These are phyloP conservation scores for Eleusine coracana DNA, from an alignment of 176 grass and related monocot genomes.

Conservation along the genomic window DNA sequence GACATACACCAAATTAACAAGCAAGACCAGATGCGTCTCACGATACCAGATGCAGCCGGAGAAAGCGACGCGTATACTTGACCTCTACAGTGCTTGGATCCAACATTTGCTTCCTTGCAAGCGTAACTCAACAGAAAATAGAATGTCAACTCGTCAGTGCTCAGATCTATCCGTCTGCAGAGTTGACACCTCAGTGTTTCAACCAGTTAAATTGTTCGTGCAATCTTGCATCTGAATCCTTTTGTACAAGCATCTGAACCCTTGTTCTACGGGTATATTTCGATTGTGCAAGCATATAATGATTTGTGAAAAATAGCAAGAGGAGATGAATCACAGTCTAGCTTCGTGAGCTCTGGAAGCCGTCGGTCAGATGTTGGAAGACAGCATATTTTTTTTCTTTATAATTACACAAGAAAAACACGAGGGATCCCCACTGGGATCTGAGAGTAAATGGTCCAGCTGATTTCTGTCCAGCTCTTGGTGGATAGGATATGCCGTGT, in stretches of 20 bases:
- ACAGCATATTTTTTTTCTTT: too few relatives aligned
- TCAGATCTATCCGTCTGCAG: slow-evolving; percentile 8
- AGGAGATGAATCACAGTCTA: too few relatives aligned
- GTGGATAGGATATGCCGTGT: not conserved
- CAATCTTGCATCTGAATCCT: too few relatives aligned
- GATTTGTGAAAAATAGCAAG: too few relatives aligned
- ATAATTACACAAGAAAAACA: not conserved
- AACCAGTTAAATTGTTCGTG: too few relatives aligned
- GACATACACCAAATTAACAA: not conserved
- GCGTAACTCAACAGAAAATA: not conserved
- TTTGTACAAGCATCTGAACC: too few relatives aligned
- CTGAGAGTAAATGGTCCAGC: slow-evolving; percentile 14
- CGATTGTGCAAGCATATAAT: too few relatives aligned
- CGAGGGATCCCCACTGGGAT: too few relatives aligned
- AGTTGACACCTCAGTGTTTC: too few relatives aligned
- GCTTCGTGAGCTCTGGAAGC: too few relatives aligned
- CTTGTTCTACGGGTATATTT: too few relatives aligned
- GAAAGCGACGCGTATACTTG: slow-evolving; percentile 32
- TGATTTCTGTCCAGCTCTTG: not conserved
- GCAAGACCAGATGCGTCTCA: slow-evolving; percentile 30
- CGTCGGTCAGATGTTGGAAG: too few relatives aligned
- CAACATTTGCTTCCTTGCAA: not conserved
- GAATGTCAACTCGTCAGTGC: slow-evolving; percentile 39
- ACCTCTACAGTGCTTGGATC: slow-evolving; percentile 19
- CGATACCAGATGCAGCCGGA: slow-evolving; percentile 25